Conservation (phyloP, 768 basidiomycete genomes). For the Wakefieldia striispora region DNA sequence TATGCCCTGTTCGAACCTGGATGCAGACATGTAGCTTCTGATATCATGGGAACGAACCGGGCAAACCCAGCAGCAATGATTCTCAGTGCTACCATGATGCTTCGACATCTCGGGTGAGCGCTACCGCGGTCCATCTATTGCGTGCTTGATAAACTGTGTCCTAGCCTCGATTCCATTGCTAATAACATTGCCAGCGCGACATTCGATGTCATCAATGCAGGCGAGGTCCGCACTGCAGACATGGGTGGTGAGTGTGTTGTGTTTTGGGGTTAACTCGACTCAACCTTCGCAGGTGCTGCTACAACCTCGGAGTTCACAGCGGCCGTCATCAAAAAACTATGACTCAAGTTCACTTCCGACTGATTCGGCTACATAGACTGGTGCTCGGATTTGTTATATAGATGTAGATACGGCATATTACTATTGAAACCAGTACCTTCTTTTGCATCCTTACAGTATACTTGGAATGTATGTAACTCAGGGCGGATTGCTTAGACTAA, state of each 20-base stretch:
- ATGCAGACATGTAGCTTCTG: conserved; percentile 91
- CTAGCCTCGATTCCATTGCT: conserved; percentile 86
- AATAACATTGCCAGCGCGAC: conserved; percentile 91
- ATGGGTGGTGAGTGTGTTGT: conserved; percentile 74
- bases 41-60: conserved; percentile 94
- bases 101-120: conserved; percentile 88
- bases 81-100: conserved; percentile 96
- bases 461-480: neutral
- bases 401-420: conserved; percentile 23
- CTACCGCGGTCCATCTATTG: conserved; percentile 11
- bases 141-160: conserved; percentile 2
- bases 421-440: conserved; percentile 16
- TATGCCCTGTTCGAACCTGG: conserved; percentile 99
- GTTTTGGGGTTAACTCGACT: conserved; percentile 1
- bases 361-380: neutral
- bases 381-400: conserved; percentile 19
- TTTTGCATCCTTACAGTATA: conserved; percentile 6
- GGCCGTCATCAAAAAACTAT: conserved; percentile 83
- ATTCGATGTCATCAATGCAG: conserved; percentile 87
- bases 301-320: conserved; percentile 95
- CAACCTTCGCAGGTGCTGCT: conserved; percentile 57
- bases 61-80: conserved; percentile 99
- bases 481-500: conserved; percentile 22
- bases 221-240: conserved; percentile 88
- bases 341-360: conserved; percentile 7